These are phyloP conservation scores for Camellia sinensis DNA, from an alignment of 148 eudicot genomes.

Conservation along the genomic window DNA sequence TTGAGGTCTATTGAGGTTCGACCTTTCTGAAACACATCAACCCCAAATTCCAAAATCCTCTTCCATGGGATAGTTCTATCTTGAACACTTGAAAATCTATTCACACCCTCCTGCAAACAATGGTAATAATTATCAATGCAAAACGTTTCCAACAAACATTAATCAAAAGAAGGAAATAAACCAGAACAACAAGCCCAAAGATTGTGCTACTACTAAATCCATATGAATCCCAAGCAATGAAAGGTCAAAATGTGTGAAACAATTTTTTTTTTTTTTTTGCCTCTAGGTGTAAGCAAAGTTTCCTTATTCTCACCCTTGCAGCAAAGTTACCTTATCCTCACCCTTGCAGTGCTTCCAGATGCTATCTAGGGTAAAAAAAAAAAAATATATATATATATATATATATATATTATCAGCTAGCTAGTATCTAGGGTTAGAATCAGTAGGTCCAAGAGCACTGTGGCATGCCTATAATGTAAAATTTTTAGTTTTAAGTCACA, in stretches of 20 bases:
- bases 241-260: background rate
- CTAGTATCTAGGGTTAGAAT: background rate
- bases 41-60: constrained; percentile 57
- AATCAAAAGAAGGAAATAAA: background rate
- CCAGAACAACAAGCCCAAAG: background rate
- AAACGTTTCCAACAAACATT: background rate
- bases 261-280: background rate
- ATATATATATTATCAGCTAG: no score
- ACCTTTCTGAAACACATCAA: constrained; percentile 44
- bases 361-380: background rate
- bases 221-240: background rate
- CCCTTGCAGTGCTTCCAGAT: background rate
- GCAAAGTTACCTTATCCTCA: background rate
- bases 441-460: background rate
- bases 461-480: background rate
- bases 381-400: no score
- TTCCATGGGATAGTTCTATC: constrained; percentile 52
- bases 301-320: background rate
- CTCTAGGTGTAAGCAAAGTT: background rate
- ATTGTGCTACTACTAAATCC: background rate
- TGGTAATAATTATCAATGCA: background rate
- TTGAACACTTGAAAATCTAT: constrained; percentile 22
- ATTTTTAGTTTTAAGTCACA: background rate
- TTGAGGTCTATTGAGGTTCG: constrained; percentile 61
- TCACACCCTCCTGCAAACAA: constrained; percentile 54